Base-by-base conservation (phyloP, 768 basidiomycete genomes). In the Lepiota subincarnata region DNA sequence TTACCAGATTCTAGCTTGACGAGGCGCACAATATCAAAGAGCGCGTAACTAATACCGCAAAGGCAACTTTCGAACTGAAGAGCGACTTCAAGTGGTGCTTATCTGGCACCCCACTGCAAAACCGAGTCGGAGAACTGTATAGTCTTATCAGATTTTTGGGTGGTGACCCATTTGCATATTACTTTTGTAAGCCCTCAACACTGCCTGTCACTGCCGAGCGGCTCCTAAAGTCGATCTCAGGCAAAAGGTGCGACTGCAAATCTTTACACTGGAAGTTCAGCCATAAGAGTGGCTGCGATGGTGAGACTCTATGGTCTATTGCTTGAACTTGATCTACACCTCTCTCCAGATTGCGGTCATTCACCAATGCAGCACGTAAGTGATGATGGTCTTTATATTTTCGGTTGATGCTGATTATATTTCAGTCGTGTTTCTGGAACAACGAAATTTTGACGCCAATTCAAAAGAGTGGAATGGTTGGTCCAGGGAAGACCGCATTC, bases 11-110 rank as follows among this genome's bases (percentile, higher is more conserved):
- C 2, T 56, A 91, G 88, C 80, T 97, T 40, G 94, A 98, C 60
- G 94, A 97, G 73, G 96, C 95, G 4, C 96, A 98, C 69, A 98
- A 95, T 66, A 98, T 98, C 74, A 98, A 98, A 64, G 96, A 98
- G 65, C 83, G 96, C 3, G 72, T 83, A 3, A 94, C 92, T 1
- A 98, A 96, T 65, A 98, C 96, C 0, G 95, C 96, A 1, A 98
- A 96, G 68, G 95, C 94, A n/a, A 82, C 92, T 0, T 99, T 99
- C 66, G 89, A 93, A 51, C 75, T 99, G 10, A 69, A 86, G 59
- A 82, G 87, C 50, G 81, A 80, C 45, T 92, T 82, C 59, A 84
- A 83, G 55, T 99, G 97, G 97, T 99, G 97, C 70, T 75, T 99
- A 24, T 97, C 94, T 28, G 95, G 95, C 4, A 98, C 96, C 5